Evolutionary conservation across 2,329 filamentous ascomycete species (phyloP), one percentile per base, ranked within the genome.

Genomic region (Plectosphaerella sp.): DNA sequence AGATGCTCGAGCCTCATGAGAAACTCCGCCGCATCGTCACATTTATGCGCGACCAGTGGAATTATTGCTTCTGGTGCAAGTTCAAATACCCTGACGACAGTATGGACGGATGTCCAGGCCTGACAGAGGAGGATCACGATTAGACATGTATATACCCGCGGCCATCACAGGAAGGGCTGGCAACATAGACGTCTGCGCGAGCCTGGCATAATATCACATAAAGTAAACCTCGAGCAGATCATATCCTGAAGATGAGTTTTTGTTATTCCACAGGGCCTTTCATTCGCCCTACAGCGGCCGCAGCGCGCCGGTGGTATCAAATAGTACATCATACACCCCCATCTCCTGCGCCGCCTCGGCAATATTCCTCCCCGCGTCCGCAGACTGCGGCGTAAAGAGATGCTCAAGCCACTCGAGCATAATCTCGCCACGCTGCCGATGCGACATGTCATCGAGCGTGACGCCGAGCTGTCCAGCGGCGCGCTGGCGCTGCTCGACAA

Each of bases 1-100:
- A 91, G 62, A 80, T 79, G 2, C 72, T 93, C 45, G 80, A 84
- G 20, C 75, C 83, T 2, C 72, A 73, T 2, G 87, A 95, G 61
- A 82, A 83, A 58, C 70, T 97, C 56, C 71, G 74, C 9, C 82
- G 75, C 59, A 68, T 95, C 14, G 78, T 96, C 10, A 67, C 72
- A 16, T 85, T 89, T 68, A 68, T 99, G 50, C 80, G 94, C 37
- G 75, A 83, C 47, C 80, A 80, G 63, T 83, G 91, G 63, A 71
- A 77, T 45, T 99, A 99, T 66, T 99, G 94, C 72, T 96, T 97
- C 66, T 99, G 92, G 89, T 99, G 94, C 71, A 97, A 97, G 67
- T 88, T 80, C 68, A 75, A 76, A 49, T 99, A 97, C 66, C 80
- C 84, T 0, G 84, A 91, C 62, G 74, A 73, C 36, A 70, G 74